Evolutionary conservation across 73 alveolate genomes (phyloP).

Genomic region (Breviolum minutum): DNA sequence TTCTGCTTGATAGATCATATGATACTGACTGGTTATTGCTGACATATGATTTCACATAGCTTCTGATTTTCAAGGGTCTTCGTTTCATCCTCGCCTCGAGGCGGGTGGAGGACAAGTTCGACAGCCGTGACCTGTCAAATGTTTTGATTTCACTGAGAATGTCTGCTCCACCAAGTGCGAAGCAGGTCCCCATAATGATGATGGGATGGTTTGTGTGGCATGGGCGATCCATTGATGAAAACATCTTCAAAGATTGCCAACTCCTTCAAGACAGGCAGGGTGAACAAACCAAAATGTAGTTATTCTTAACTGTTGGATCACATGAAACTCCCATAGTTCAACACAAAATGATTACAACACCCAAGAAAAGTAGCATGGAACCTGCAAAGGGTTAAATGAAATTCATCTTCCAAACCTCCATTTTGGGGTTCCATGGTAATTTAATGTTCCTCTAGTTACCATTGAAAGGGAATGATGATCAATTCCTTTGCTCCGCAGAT

Average conservation of each 20-base stretch:
- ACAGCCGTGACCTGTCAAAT: not conserved
- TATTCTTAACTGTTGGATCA: no score
- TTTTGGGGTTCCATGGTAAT: no score
- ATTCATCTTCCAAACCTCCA: not conserved
- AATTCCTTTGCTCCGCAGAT: not conserved
- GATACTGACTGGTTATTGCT: no score
- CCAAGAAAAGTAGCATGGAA: not conserved
- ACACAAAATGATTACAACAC: not conserved
- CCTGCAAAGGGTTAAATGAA: not conserved
- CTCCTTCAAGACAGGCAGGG: not conserved
- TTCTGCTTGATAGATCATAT: no score
- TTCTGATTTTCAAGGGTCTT: no score
- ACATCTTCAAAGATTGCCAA: not conserved
- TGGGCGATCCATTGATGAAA: not conserved
- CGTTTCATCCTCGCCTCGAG: not conserved
- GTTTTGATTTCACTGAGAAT: not conserved
- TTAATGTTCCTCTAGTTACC: not conserved
- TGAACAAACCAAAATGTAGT: no score
- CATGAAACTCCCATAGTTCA: no score
- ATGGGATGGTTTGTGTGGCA: not conserved
- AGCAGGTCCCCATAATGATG: not conserved
- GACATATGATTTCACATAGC: no score
- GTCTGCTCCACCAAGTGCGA: not conserved
- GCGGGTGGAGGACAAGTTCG: conserved; percentile 5
- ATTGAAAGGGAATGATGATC: not conserved